Evolutionary conservation across 805 yeast genomes (phyloP), one percentile per base, ranked within the genome.

Genomic region (Pichia heedii): DNA sequence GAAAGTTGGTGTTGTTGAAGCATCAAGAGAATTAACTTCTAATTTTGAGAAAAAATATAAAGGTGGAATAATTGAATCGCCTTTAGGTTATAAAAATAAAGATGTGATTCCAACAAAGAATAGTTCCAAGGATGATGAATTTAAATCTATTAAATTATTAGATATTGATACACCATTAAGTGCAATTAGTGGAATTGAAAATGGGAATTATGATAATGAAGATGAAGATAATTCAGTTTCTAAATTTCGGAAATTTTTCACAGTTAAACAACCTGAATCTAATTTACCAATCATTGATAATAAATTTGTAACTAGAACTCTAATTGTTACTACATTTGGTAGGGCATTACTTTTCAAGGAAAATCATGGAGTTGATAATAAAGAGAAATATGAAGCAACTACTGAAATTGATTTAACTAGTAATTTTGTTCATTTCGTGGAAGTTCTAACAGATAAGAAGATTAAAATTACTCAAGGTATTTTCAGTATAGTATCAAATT

Each of bases 251-350:
- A 63, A 51, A 38, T 50, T 64, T 32, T 62, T 62, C 33, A 58
- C 48, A 10, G 47, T 48, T n/a, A 49, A 40, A 32, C 43, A 39
- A 22, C 22, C 39, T 27, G 22, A 34, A 15, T 19, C 33, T 29
- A 29, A 29, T 29, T 13, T 13, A 24, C 33, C 41, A 10, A 24
- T 30, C 10, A 19, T 45, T 16, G 62, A 55, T 24, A 57, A 54
- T 4, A 34, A 37, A 65, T 65, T 41, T 59, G 67, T 54, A 43
- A 66, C 68, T 10, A 71, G 84, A 49, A 70, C 80, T 1, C 52
- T 81, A 46, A 50, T 82, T 13, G 63, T 81, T 0, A 83, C 89
- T 2, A 68, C 77, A 1, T 71, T 71, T 54, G 90, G 88, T 1
- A 66, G 89, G 39, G 77, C 74, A 1, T 58, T 84, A 46, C 54